A percentile compares a stretch with the other conserved stretches of the same genome.
phyloP scores from a whole-genome alignment of 169 alveolate genomes.

The Toxoplasma gondii region DNA sequence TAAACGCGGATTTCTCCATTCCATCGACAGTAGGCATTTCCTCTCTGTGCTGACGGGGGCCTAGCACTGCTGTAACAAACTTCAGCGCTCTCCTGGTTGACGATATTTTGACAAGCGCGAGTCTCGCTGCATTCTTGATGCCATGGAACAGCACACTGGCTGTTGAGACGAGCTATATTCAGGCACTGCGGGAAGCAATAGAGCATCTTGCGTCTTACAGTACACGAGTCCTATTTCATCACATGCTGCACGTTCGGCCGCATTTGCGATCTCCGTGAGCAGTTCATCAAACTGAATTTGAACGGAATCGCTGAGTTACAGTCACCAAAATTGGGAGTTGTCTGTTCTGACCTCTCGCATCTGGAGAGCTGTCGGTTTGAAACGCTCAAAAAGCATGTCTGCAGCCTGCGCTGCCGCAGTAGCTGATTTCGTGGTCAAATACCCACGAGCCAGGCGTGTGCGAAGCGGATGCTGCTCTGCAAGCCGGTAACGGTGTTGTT shows the following conservation, averaged over 20 bases:
- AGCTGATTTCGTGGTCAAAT: background rate
- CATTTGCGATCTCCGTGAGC: background rate
- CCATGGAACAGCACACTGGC: background rate
- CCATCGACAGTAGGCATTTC: background rate
- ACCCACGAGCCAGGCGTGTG: conserved; percentile 2
- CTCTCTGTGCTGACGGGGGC: background rate
- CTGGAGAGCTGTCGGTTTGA: background rate
- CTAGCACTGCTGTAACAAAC: background rate
- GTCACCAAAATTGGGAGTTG: background rate
- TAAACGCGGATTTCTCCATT: background rate
- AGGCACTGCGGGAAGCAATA: background rate
- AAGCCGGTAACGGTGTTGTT: background rate
- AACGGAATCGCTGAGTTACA: background rate
- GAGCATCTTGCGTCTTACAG: background rate
- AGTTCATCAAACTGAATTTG: background rate
- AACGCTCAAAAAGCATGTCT: background rate
- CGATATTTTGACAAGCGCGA: background rate
- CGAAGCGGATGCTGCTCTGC: background rate
- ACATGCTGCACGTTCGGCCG: background rate
- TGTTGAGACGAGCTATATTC: background rate
- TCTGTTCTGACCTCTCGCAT: background rate
- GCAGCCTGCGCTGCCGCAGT: conserved; percentile 33
- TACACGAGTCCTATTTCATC: background rate
- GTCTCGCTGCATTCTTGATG: background rate
- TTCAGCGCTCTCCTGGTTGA: background rate